Conservation (phyloP, 768 basidiomycete genomes). For the Psilocybe sp. region DNA sequence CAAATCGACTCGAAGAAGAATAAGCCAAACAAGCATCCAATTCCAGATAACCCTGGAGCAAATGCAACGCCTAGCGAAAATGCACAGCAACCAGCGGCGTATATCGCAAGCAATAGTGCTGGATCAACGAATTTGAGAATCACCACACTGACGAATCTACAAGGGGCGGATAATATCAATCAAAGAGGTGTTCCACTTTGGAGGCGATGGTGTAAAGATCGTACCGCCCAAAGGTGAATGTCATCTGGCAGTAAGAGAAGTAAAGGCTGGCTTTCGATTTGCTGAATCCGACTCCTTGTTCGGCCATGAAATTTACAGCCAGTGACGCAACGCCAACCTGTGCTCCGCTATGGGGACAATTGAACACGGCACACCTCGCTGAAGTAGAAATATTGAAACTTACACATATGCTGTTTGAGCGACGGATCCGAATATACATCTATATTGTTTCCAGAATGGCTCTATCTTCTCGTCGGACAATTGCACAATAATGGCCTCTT, state of each 20-base stretch:
- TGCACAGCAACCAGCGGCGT: conserved; percentile 47
- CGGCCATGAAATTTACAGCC: conserved; percentile 68
- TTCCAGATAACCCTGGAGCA: conserved; percentile 48
- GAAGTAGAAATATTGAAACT: conserved; percentile 17
- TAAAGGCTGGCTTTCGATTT: conserved; percentile 55
- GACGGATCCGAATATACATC: conserved; percentile 69
- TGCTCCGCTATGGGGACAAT: conserved; percentile 39
- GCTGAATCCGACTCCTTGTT: conserved; percentile 53
- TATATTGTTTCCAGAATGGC: conserved; percentile 68
- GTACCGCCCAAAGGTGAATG: conserved; percentile 60
- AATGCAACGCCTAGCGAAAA: conserved; percentile 52
- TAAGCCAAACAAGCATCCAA: conserved; percentile 59
- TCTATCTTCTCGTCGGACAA: conserved; percentile 38
- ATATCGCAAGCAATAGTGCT: conserved; percentile 55
- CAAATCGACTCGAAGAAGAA: conserved; percentile 81
- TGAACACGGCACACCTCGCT: not conserved
- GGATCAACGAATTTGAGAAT: conserved; percentile 66
- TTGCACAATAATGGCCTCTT: conserved; percentile 48
- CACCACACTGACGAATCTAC: conserved; percentile 56
- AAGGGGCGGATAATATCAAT: not conserved
- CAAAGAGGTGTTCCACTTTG: not conserved
- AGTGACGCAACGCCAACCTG: conserved; percentile 67
- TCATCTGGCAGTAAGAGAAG: conserved; percentile 72
- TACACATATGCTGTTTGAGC: conserved; percentile 70
- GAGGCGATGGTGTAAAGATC: conserved; percentile 6